Base-by-base conservation (phyloP, 805 yeast genomes). In the Starmerella vaccinii region DNA sequence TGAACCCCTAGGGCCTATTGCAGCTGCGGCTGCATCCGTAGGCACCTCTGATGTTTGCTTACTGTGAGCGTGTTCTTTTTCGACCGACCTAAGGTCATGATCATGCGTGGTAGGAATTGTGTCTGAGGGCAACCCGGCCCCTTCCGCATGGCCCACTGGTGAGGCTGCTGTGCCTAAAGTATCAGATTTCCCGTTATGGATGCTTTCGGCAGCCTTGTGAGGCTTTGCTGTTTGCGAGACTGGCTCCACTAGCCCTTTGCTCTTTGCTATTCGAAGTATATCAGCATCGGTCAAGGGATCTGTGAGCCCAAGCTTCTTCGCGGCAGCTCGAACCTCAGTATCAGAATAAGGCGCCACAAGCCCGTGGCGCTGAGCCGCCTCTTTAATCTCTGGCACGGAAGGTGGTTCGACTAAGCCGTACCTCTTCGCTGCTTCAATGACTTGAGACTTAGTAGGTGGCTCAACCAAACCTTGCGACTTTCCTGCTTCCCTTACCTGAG, bases 261-360 rank as follows among this genome's bases (percentile, higher is more conserved):
- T 4, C n/a, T 38, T 38, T 12, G 26, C 23, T 10, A 23, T 19
- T 19, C 21, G 24, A 37, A n/a, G 13, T 33, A 49, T 32, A n/a
- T 51, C 51, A 4, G 23, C 50, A 4, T 49, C 46, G 7, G 49
- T 18, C 3, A 32, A 40, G 7, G 57, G 57, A 5, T 74, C 65
- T 1, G 92, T 94, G 50, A 86, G 67, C 59, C 76, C 73, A 57
- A 82, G 71, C 29, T 1, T 89, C 94, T 26, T 46, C 21, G 24
- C 38, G 7, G 12, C 22, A 7, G 38, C 38, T 1, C n/a, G 13
- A 13, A 34, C 33, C 43, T 5, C 18, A 3, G 46, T 8, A 5
- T 34, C 38, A 5, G 38, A 16, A 34, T 34, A 16, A 22, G 38
- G 38, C 18, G 10, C 23, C 38, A 34, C 38, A 34, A 19, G 38